These are phyloP conservation scores for Pigoraptor vietnamica DNA, from an alignment of 78 protist genomes.

Conservation along the genomic window DNA sequence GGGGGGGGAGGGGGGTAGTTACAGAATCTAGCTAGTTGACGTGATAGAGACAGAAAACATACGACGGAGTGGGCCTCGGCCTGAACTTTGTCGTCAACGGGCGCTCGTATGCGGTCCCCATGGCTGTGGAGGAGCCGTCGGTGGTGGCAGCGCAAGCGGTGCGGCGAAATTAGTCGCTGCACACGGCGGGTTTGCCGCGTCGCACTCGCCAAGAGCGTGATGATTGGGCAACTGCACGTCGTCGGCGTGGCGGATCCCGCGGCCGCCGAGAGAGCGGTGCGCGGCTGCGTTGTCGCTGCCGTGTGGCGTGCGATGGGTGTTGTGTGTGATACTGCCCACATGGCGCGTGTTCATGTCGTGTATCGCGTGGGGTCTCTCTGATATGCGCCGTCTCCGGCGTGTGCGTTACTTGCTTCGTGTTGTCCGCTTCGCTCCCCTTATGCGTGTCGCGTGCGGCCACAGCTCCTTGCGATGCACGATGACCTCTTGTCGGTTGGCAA, in stretches of 20 bases:
- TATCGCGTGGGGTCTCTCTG: too few species aligned
- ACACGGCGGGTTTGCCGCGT: neutral
- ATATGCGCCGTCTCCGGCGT: too few species aligned
- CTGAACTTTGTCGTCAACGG: conserved; percentile 13
- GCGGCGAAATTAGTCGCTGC: neutral
- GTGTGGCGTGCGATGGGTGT: too few species aligned
- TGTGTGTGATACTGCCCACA: too few species aligned
- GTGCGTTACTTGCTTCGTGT: too few species aligned
- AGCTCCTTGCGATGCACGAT: neutral
- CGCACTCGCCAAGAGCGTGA: neutral
- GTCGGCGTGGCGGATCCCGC: neutral
- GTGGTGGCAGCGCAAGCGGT: conserved; percentile 1
- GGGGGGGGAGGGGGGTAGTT: too few species aligned
- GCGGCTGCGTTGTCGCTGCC: too few species aligned
- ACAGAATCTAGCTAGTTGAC: too few species aligned
- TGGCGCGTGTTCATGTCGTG: too few species aligned
- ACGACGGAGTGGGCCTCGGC: neutral
- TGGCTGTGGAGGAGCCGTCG: conserved; percentile 34
- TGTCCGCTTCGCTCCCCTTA: too few species aligned
- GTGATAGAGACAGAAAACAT: too few species aligned
- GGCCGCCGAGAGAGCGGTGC: neutral
- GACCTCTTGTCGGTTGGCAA: neutral
- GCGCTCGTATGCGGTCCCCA: neutral
- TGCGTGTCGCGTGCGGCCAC: too few species aligned
- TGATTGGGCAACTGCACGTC: conserved; percentile 12